Base-by-base conservation (phyloP, 2,329 filamentous ascomycete genomes). In the Fusarium fujikuroi region DNA sequence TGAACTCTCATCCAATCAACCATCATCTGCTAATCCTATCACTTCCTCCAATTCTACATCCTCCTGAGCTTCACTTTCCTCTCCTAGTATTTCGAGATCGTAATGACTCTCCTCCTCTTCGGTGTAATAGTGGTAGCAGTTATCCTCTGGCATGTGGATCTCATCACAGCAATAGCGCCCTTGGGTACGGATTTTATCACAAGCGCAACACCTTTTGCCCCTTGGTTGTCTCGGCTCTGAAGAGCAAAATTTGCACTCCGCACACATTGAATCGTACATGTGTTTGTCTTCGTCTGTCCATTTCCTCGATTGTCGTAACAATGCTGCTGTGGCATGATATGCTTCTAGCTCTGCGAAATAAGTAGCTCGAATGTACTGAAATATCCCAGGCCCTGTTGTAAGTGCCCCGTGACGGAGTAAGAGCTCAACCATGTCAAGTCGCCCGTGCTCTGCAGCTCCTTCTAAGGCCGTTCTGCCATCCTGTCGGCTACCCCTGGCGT, bases 381-480 rank as follows among this genome's bases (percentile, higher is more conserved):
- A 18, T 4, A 2, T 34, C 1, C 49, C 63, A 21, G 12, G 7
- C 2, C 47, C 49, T 1, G 30, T 28, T 0, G 18, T 36, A 9
- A 63, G 37, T 23, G 49, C 67, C 1, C 30, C 36, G 2, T 57
- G 9, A 1, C 21, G 10, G 1, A 70, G n/a, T 11, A 67, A 28
- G 10, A 66, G 37, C 11, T 70, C 6, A 6, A 63, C 5, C 54
- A 58, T 67, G 0, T 63, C 59, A 8, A 70, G 39, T 21, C 67
- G 40, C 9, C 54, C 63, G 7, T 4, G 12, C 21, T 67, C 59
- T 16, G 63, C 49, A 28, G 67, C 67, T 9, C 54, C 59, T 47
- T 67, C 63, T 8, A 70, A 15, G 1, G 63, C 59, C 2, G 49
- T 60, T 36, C 49, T 44, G 0, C 67, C 59, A 5, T 7, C 0